Conservation (phyloP, 768 basidiomycete species). For the Sistotremastrum suecicum region DNA sequence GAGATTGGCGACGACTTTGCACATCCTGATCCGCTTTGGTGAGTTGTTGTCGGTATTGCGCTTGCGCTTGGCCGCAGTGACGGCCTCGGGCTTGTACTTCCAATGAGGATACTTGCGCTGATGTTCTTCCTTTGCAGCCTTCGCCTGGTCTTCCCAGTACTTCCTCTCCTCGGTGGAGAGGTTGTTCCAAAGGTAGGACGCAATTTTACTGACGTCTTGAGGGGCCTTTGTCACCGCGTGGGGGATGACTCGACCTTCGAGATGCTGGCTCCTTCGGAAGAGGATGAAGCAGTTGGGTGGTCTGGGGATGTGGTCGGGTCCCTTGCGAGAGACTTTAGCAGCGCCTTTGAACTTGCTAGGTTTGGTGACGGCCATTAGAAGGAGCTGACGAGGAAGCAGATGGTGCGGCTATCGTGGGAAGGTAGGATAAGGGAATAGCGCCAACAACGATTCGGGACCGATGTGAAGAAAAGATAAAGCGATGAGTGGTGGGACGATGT, state of each 20-base stretch:
- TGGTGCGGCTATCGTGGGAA: no score
- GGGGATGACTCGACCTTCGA: constrained; percentile 19
- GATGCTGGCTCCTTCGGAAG: constrained; percentile 22
- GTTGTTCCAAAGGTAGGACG: constrained; percentile 24
- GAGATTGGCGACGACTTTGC: no score
- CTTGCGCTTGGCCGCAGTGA: no score
- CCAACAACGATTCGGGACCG: no score
- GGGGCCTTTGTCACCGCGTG: constrained; percentile 23
- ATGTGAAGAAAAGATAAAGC: no score
- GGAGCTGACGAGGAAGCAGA: no score
- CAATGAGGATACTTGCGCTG: constrained; percentile 1
- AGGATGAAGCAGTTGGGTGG: constrained; percentile 28
- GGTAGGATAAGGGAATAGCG: no score
- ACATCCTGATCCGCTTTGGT: no score
- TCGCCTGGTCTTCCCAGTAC: constrained; percentile 2
- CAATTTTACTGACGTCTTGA: constrained; percentile 23
- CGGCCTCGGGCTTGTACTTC: constrained; percentile 5
- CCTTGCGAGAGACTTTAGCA: neutral
- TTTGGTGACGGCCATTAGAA: no score
- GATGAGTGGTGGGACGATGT: no score
- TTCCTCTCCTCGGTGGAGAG: constrained; percentile 9
- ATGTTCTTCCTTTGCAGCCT: constrained; percentile 3
- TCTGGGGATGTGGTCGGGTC: constrained; percentile 18
- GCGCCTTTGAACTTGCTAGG: no score
- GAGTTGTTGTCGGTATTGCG: no score